Evolutionary conservation across 2,329 filamentous ascomycete species (phyloP), one percentile per base, ranked within the genome.

Genomic region (Fusarium verrucosum): DNA sequence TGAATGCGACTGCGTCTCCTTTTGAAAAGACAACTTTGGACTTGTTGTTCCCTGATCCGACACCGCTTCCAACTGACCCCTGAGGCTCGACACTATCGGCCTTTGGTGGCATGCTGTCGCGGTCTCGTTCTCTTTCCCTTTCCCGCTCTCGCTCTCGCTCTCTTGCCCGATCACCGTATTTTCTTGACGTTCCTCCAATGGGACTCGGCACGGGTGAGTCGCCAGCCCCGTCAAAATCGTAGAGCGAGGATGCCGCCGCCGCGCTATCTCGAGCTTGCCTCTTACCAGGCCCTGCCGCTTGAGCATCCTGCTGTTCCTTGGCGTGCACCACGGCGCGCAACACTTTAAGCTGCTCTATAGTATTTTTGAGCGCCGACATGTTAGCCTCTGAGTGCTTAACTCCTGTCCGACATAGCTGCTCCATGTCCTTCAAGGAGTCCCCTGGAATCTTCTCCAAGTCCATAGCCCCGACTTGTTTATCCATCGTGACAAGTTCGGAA

Each of bases 1-100:
- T 87, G 77, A 89, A 90, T 1, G 87, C 87, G 7, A 90, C 87
- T 57, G 88, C 84, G 62, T 89, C 87, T n/a, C 84, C 84, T 65
- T 85, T 85, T 56, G 80, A 78, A 66, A 89, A 89, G 14, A 82
- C 78, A 25, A 88, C 80, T 72, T 86, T 87, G 55, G 83, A 80
- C 58, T 73, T 78, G 62, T 68, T 73, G 60, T 62, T 70, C 22
- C 55, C 70, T 10, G 65, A 58, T 19, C 64, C 68, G 16, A 65
- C 50, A 68, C 72, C 52, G 77, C 79, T 75, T 23, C 74, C 75
- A 10, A 70, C 68, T 3, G 79, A 76, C 6, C 78, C 79, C 33
- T 83, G 83, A 2, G 84, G 84, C 72, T 86, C 83, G 28, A 81
- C 83, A 70, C 84, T 86, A 62, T 86, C 85, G 10, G 81, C 79